A percentile compares a stretch with the other conserved stretches of the same genome.
These are phyloP conservation scores for Colletotrichum sp. DNA, from an alignment of 2,329 filamentous ascomycete species.

Conservation along the genomic window DNA sequence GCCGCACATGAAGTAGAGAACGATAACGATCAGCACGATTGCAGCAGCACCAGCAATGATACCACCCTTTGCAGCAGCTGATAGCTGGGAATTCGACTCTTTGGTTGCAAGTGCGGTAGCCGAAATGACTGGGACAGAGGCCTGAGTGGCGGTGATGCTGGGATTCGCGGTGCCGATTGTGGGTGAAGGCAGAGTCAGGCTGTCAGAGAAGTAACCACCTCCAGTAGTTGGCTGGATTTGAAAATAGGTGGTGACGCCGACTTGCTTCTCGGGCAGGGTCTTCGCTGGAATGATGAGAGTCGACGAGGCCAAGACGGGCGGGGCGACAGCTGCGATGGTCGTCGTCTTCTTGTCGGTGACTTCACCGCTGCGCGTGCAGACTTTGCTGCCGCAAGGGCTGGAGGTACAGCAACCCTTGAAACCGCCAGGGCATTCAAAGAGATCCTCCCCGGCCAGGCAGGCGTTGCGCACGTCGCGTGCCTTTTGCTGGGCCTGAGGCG, in stretches of 20 bases:
- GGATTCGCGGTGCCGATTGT: neutral
- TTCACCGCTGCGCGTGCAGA: slow-evolving; percentile 32
- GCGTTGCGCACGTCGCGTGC: neutral
- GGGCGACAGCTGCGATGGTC: slow-evolving; percentile 11
- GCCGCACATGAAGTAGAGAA: slow-evolving; percentile 23
- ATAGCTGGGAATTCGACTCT: neutral
- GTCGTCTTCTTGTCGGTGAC: neutral
- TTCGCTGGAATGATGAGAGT: neutral
- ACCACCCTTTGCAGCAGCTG: neutral
- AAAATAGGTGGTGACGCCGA: neutral
- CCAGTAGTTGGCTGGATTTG: neutral
- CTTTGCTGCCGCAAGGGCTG: slow-evolving; percentile 42
- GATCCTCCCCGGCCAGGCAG: slow-evolving; percentile 36
- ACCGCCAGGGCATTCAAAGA: slow-evolving; percentile 44
- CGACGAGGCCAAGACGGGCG: neutral
- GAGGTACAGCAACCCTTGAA: slow-evolving; percentile 48
- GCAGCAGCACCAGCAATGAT: slow-evolving; percentile 15
- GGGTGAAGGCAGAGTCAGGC: neutral
- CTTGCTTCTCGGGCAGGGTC: neutral
- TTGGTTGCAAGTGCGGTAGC: neutral
- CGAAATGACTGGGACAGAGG: neutral
- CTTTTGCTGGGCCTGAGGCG: neutral
- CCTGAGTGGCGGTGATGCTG: neutral
- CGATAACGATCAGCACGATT: slow-evolving; percentile 21
- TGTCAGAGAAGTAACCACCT: slow-evolving; percentile 7